Evolutionary conservation across 1,284 basidiomycete genomes (phyloP), one percentile per base, ranked within the genome.

Genomic region (Schizophyllum amplum): DNA sequence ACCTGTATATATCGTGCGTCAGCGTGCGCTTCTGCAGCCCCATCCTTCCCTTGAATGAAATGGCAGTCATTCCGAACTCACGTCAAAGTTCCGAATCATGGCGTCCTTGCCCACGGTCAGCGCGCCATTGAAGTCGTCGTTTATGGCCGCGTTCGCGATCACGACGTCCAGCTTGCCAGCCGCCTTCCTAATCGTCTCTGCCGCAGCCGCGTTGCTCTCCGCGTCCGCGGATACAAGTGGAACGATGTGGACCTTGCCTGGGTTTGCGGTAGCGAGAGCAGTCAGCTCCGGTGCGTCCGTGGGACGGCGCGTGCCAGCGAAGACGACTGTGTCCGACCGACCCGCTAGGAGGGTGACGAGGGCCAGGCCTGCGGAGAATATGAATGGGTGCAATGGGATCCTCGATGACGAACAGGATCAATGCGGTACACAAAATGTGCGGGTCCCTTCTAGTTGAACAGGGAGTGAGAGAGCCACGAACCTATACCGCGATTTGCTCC

Each of bases 401-500:
- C n/a, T n/a, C n/a, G 33, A 33, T 5, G 27, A 13, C 27, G 27
- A 33, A 13, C 6, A 33, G 27, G 27, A 13, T 33, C 6, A 33
- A 13, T 33, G 13, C n/a, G n/a, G n/a, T n/a, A n/a, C n/a, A n/a
- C n/a, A n/a, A n/a, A n/a, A n/a, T n/a, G n/a, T n/a, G n/a, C n/a
- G n/a, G n/a, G n/a, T n/a, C n/a, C n/a, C n/a, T n/a, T n/a, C n/a
- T n/a, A n/a, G n/a, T n/a, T n/a, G n/a, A n/a, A n/a, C n/a, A n/a
- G n/a, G n/a, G n/a, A n/a, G n/a, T n/a, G n/a, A n/a, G n/a, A n/a
- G n/a, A n/a, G n/a, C n/a, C n/a, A n/a, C n/a, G n/a, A n/a, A 42
- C 33, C 33, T 24, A 56, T 56, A 6, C 55, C 55, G 11, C 55
- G 55, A 26, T 56, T 56, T 2, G 51, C 33, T 9, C 55, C 55